Base-by-base conservation (phyloP, 2,329 filamentous ascomycete genomes). In the Lizonia empirigonia region DNA sequence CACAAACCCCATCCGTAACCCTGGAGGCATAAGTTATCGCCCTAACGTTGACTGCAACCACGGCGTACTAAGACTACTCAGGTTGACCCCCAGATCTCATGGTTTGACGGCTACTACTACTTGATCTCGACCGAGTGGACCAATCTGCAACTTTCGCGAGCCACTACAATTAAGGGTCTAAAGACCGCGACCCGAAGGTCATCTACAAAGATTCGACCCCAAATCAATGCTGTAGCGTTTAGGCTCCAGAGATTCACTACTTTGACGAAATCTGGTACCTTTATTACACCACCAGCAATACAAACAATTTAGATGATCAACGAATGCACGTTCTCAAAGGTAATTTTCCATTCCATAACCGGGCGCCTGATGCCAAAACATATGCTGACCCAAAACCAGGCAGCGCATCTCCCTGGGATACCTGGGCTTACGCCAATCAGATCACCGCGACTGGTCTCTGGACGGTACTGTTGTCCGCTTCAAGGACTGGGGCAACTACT, bases 241-340 rank as follows among this genome's bases (percentile, higher is more conserved):
- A 82, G 82, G 82, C 82, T 0, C 82, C 82, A 0, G 81, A 84
- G 58, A 69, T 83, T 0, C 81, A 83, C 59, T 78, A 77, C 47
- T 62, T 83, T 7, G 73, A 77, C 32, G 59, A 62, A 24, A 61
- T 62, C 19, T 79, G 82, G 81, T 83, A 81, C 49, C 76, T 85
- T 27, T 85, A 84, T 68, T 84, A 83, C 62, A 80, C 81, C 0
- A 78, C 80, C 1, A 80, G 81, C 1, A 72, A 72, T 20, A 63
- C 42, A 3, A 70, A 66, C 3, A 74, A 81, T 51, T 68, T 83
- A 1, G 78, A 77, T 20, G 74, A 74, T 1, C 82, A 85, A 65
- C 74, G 77, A 4, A 65, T 76, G 6, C 78, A 84, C 47, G 82
- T 81, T n/a, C 71, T 84, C 3, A 74, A 77, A 55, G 80, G 80